Evolutionary conservation across 495 filamentous ascomycete genomes (phyloP), one percentile per base, ranked within the genome.

Genomic region (Annulohypoxylon stygium): DNA sequence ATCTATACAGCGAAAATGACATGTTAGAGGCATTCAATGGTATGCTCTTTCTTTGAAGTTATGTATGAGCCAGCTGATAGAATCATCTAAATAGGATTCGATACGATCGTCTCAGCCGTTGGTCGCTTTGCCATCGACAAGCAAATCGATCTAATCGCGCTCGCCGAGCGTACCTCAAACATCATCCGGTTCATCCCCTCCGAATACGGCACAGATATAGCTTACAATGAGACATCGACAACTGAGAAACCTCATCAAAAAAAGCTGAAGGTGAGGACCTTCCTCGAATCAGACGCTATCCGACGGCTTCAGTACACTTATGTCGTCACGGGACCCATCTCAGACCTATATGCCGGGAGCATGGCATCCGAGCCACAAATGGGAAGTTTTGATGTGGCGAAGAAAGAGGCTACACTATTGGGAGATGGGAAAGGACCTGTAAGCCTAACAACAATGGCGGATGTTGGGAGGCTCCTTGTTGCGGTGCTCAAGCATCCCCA

Each of bases 171-270:
- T 16, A 4, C 41, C 41, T 4, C 10, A 14, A 45, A 12, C n/a
- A 16, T 45, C 41, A 45, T 16, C 11, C 41, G 41, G 11, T 45
- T 45, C 11, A 45, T 45, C 41, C 41, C 41, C 11, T 45, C 41
- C 41, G 41, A 45, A 16, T 45, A 45, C n/a, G 41, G 41, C 8
- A 45, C 41, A 45, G 41, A 45, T 45, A 45, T 45, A 12, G 41
- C 10, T 12, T 45, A 45, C 41, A 45, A 45, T 45, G 41, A 45
- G 11, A 4, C 41, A 16, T 45, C 41, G 4, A 4, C 4, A 16
- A 45, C 10, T 12, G 41, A 45, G n/a, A 45, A 45, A 45, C 41
- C 41, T 4, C 41, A 45, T 45, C 41, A 45, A 12, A 45, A 45
- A 16, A 45, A 45, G 41, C 41, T 45, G 10, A 16, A 12, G n/a